phyloP scores from a whole-genome alignment of 495 filamentous ascomycete species.

The Tetracladium setigerum region DNA sequence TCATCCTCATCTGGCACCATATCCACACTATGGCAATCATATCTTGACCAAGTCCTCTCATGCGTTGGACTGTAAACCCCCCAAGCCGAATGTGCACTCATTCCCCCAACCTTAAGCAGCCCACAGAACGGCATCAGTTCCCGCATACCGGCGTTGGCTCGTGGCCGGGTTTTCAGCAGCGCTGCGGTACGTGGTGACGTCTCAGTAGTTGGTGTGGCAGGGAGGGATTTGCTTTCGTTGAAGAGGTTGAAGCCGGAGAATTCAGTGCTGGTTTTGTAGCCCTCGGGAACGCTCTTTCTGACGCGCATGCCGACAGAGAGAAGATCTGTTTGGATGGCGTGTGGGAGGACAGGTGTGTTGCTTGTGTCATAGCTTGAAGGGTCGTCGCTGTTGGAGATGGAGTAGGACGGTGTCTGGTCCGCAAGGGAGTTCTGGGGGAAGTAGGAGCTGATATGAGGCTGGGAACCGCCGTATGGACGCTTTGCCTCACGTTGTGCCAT shows the following conservation, averaged over 20 bases:
- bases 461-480: constrained; percentile 20
- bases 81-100: constrained; percentile 12
- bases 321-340: constrained; percentile 64
- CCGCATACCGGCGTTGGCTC: constrained; percentile 25
- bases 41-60: not conserved
- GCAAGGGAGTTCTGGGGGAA: constrained; percentile 9
- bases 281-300: constrained; percentile 83
- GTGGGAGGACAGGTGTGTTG: constrained; percentile 41
- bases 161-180: constrained; percentile 1
- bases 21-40: constrained; percentile 3
- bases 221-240: constrained; percentile 22
- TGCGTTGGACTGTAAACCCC: constrained; percentile 7
- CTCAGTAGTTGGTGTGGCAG: not conserved
- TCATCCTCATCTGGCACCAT: constrained; percentile 14
- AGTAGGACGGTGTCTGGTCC: not conserved
- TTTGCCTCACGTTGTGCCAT: constrained; percentile 8
- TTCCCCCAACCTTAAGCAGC: constrained; percentile 54
- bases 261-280: constrained; percentile 66
- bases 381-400: not conserved
- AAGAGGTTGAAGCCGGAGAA: constrained; percentile 38
- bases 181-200: constrained; percentile 4
- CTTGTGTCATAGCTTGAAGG: not conserved
- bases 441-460: constrained; percentile 20
- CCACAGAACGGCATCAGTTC: constrained; percentile 76
- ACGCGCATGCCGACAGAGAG: constrained; percentile 88